These are phyloP conservation scores for Akebia trifoliata DNA, from an alignment of 164 flowering plant species.

Conservation along the genomic window DNA sequence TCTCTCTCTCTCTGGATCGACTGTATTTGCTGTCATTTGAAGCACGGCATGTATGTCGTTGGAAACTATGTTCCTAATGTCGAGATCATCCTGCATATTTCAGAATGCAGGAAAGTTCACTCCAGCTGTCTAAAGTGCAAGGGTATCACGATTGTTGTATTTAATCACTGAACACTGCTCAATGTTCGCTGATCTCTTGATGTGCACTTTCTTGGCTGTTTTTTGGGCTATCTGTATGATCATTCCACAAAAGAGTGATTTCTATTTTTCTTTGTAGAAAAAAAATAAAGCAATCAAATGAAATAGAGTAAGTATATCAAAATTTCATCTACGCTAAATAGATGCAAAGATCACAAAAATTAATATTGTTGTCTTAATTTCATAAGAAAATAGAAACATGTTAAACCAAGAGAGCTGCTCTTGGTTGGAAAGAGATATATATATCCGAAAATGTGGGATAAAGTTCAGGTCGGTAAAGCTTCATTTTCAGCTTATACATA, in stretches of 20 bases:
- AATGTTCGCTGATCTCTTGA: constrained; percentile 56
- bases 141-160: constrained; percentile 30
- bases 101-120: constrained; percentile 58
- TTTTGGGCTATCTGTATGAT: constrained; percentile 67
- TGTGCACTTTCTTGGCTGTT: constrained; percentile 57
- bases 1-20: no score
- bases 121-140: constrained; percentile 68
- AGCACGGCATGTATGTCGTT: constrained; percentile 67
- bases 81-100: constrained; percentile 68
- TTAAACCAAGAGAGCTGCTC: no score
- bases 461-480: constrained; percentile 39
- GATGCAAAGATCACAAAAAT: no score
- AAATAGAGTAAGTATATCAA: not conserved
- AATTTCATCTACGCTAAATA: no score
- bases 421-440: no score
- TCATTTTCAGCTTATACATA: no score
- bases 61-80: constrained; percentile 45
- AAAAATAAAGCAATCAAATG: not conserved
- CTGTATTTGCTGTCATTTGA: no score
- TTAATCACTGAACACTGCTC: constrained; percentile 42
- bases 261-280: no score
- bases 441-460: constrained; percentile 37
- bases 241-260: not conserved
- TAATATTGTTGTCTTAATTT: no score
- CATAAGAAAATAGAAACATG: no score